Evolutionary conservation across 768 basidiomycete genomes (phyloP), one percentile per base, ranked within the genome.

Genomic region (Lactarius sp.): DNA sequence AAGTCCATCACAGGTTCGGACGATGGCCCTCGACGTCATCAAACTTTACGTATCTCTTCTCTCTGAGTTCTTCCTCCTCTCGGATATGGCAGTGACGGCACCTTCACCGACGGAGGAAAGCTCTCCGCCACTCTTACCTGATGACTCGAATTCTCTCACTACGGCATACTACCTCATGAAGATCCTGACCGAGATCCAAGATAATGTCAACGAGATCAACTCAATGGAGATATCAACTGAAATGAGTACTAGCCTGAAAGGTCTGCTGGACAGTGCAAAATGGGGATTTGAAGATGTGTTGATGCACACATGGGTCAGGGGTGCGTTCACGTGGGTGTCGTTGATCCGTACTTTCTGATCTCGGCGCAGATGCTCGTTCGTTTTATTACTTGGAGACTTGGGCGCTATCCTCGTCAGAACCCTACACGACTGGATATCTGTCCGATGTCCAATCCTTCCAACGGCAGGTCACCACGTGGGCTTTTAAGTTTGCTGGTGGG

Each of bases 221-320:
- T 80, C 78, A 7, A 83, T 94, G 77, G 94, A 94, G 62, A 85
- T 98, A 41, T 85, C 87, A 1, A 79, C 77, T n/a, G 94, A 96
- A 62, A 84, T 79, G 5, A 75, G 79, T n/a, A 78, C 82, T 49
- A 85, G 80, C 50, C 71, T 97, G 60, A 90, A 84, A 72, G 83
- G 79, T 65, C 75, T 98, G 36, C 72, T 96, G 67, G 92, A 94
- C 66, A 91, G 85, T 62, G 82, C 85, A 10, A 83, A 88, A 71
- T 96, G 96, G 94, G 84, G 86, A 66, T 94, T 98, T 71, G 85
- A 85, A 56, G 92, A 96, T 70, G 80, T 89, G 20, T 80, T 98
- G 22, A 80, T 88, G 51, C 80, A 80, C 18, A 78, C 81, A 9
- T 99, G 97, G 97, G 71, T 90, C 39, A 81, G 87, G 77, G 96